Conservation (phyloP, 2,329 filamentous ascomycete genomes). For the Pyrenophora tritici-repentis region DNA sequence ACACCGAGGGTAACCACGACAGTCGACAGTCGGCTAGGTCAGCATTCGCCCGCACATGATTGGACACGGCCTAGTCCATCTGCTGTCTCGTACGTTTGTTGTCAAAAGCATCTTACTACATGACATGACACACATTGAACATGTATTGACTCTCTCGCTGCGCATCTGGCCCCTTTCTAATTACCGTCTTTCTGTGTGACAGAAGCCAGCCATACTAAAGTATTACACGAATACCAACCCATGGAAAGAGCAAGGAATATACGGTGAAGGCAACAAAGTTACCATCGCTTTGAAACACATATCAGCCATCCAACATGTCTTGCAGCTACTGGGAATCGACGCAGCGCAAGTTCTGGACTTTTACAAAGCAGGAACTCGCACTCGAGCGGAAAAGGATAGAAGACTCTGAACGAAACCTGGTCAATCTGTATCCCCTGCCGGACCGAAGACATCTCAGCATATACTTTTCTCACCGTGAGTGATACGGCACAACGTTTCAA, state of each 20-base stretch:
- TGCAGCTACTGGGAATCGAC: slow-evolving; percentile 97
- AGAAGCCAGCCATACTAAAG: no score
- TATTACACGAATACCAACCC: no score
- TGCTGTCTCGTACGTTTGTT: neutral
- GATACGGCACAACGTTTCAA: neutral
- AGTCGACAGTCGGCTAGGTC: neutral
- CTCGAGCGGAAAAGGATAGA: slow-evolving; percentile 76
- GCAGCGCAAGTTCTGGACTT: slow-evolving; percentile 88
- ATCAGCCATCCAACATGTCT: slow-evolving; percentile 65
- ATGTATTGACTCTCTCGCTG: neutral
- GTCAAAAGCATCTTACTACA: neutral
- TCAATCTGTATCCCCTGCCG: slow-evolving; percentile 80
- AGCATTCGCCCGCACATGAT: slow-evolving; percentile 23
- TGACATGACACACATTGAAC: no score
- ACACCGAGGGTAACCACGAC: slow-evolving; percentile 22
- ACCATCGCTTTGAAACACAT: neutral
- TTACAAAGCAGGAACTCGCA: slow-evolving; percentile 78
- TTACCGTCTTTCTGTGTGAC: no score
- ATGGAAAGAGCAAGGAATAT: neutral
- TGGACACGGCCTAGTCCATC: slow-evolving; percentile 11
- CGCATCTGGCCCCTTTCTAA: neutral
- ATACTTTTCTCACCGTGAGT: slow-evolving; percentile 86
- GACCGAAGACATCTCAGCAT: slow-evolving; percentile 83
- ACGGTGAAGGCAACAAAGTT: neutral
- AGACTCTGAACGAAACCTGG: slow-evolving; percentile 73